A percentile compares a stretch with the other conserved stretches of the same genome.
These are phyloP conservation scores for Saccharum officinarum DNA, from an alignment of 176 grass and related monocot species.

Conservation along the genomic window DNA sequence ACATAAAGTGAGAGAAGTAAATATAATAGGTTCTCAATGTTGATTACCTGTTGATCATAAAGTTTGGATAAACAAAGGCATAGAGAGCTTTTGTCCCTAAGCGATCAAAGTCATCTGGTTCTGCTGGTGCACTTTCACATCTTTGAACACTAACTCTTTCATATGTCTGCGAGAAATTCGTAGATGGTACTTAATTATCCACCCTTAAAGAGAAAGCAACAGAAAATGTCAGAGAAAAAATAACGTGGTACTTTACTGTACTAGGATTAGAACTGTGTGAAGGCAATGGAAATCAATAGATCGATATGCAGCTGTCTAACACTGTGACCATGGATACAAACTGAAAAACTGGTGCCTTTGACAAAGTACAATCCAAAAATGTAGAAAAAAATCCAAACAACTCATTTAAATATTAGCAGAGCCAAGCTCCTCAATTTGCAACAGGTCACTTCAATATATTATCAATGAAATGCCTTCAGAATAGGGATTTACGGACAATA, in stretches of 20 bases:
- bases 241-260: neutral
- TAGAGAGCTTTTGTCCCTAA: conserved; percentile 84
- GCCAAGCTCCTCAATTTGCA: neutral
- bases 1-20: neutral
- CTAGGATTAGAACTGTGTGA: neutral
- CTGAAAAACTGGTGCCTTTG: neutral
- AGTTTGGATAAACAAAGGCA: conserved; percentile 96
- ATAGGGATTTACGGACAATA: conserved; percentile 45
- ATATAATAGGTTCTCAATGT: conserved; percentile 8
- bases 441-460: neutral
- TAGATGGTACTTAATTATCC: conserved; percentile 19
- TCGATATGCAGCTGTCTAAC: no score
- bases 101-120: conserved; percentile 49
- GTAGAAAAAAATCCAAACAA: neutral
- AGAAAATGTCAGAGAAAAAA: neutral
- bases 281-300: no score
- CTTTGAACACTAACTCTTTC: conserved; percentile 95
- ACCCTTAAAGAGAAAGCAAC: conserved; percentile 13
- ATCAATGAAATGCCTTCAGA: neutral
- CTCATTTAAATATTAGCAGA: neutral
- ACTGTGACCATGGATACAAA: conserved; percentile 5
- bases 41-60: conserved; percentile 93
- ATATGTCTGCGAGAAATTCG: conserved; percentile 52
- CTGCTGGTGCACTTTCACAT: conserved; percentile 57
- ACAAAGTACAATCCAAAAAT: neutral